Base-by-base conservation (phyloP, 169 alveolate genomes). In the Cyclospora cayetanensis region DNA sequence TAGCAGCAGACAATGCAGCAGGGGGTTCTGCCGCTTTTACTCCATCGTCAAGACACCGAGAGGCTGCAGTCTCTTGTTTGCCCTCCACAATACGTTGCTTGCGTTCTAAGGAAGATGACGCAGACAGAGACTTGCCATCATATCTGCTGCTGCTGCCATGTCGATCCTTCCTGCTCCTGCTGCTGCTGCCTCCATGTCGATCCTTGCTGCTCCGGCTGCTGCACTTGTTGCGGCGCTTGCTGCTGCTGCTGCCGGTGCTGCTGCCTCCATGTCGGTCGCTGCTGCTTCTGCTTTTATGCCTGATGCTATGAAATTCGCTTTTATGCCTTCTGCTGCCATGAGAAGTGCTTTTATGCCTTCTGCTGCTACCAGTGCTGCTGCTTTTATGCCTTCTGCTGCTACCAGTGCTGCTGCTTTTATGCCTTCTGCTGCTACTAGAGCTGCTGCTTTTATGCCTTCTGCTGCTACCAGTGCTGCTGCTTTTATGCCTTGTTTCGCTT, bases 141-240 rank as follows among this genome's bases (percentile, higher is more conserved):
- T n/a, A 20, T n/a, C 74, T 34, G 46, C 37, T 34, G 80, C 37
- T 68, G 80, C 25, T 2, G 18, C 80, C 42, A 34, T 4, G 22
- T 25, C 35, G 12, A 4, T 34, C 29, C 39, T 27, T 72, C 27
- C 27, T 35, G 63, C 55, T 41, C 60, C 84, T 31, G 55, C 84
- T 72, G 27, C 55, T 7, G 55, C 50, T 72, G 63, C 55, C 39
- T 1, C 55, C 39, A 55, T 55, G 34, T 20, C 84, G 60, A 50
- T 50, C 18, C 25, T 50, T 72, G 63, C 55, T 72, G 63, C 84
- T 72, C 60, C 53, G 34, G 63, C 55, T 34, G 53, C 52, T 15
- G 63, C 84, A 34, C 52, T 27, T 25, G 79, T 34, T 84, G 91
- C 91, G 46, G 85, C 15, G n/a, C 34, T 4, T 74, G 85, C 25